phyloP scores from a whole-genome alignment of 2,329 filamentous ascomycete species.

The Colletotrichum aenigma region DNA sequence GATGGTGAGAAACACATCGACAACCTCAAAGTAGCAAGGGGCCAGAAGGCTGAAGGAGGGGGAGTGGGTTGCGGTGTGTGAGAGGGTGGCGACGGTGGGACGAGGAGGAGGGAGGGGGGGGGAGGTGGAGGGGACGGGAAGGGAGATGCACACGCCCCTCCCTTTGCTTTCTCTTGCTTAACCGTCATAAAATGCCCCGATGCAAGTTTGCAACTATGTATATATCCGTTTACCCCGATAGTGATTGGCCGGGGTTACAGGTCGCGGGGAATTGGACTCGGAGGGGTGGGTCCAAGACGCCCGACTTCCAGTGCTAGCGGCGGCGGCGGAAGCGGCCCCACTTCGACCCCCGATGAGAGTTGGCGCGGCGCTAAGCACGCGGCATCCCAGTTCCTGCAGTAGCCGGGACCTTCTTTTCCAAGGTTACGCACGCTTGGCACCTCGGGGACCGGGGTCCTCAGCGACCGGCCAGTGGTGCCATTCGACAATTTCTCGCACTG shows the following conservation, averaged over 20 bases:
- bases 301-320: neutral
- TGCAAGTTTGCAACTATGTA: neutral
- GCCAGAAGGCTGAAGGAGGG: neutral
- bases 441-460: neutral
- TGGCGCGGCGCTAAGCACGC: conserved; percentile 5
- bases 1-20: neutral
- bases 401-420: conserved; percentile 8
- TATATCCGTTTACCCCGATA: neutral
- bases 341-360: neutral
- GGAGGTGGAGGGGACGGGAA: neutral
- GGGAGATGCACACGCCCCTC: neutral
- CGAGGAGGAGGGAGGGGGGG: neutral
- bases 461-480: neutral
- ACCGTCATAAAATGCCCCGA: neutral
- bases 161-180: neutral
- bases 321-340: conserved; percentile 12
- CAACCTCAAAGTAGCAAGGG: neutral
- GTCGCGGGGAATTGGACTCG: neutral
- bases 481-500: neutral
- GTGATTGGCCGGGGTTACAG: neutral
- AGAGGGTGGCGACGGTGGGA: neutral
- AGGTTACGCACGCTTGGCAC: conserved; percentile 11
- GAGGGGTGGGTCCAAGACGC: neutral
- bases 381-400: conserved; percentile 21
- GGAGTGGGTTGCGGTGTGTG: neutral